Conservation (phyloP, 1,284 basidiomycete genomes). For the Jaminaea rosea region DNA sequence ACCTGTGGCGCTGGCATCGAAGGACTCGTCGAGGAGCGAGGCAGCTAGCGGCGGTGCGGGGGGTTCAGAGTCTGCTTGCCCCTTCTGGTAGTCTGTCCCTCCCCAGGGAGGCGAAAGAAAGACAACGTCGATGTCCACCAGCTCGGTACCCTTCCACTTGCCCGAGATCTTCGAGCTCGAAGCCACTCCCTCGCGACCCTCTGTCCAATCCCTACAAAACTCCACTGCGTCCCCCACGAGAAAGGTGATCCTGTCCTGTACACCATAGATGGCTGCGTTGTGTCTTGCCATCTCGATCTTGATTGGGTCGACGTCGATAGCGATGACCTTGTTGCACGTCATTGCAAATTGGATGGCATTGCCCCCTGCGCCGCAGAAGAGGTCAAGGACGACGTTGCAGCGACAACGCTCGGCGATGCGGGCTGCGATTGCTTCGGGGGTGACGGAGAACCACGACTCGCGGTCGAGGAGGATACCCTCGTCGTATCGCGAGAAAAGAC, state of each 20-base stretch:
- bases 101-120: constrained; percentile 43
- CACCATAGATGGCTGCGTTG: constrained; percentile 81
- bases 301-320: constrained; percentile 74
- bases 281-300: constrained; percentile 78
- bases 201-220: constrained; percentile 55
- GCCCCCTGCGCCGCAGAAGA: constrained; percentile 94
- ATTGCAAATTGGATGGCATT: constrained; percentile 94
- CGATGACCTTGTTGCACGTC: constrained; percentile 67
- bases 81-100: constrained; percentile 27
- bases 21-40: no score
- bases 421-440: constrained; percentile 79
- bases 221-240: constrained; percentile 75
- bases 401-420: constrained; percentile 81
- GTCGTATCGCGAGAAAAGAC: constrained; percentile 34
- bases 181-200: neutral
- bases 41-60: no score
- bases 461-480: constrained; percentile 54
- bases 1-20: no score
- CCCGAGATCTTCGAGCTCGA: neutral
- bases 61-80: no score
- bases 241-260: constrained; percentile 77
- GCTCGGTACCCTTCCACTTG: constrained; percentile 17
- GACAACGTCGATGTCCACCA: constrained; percentile 7
- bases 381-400: constrained; percentile 60
- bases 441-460: constrained; percentile 95